Evolutionary conservation across 352 stramenopile genomes (phyloP).

Genomic region (Phytophthora aleatoria): DNA sequence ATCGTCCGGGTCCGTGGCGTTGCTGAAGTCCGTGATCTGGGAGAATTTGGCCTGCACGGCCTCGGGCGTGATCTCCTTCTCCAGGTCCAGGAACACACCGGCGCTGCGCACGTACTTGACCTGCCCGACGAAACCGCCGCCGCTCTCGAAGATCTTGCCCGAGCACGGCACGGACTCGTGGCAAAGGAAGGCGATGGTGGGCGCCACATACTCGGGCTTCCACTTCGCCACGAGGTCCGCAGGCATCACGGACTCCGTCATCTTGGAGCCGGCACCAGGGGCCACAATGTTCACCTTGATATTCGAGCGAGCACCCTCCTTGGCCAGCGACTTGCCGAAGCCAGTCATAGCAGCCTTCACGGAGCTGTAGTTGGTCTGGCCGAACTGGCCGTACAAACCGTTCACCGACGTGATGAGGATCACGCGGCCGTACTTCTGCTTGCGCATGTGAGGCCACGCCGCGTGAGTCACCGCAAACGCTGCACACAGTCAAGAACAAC

Average conservation of each 20-base stretch:
- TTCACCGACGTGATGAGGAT: conserved; percentile 88
- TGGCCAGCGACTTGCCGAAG: conserved; percentile 91
- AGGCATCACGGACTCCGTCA: conserved; percentile 88
- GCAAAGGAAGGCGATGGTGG: conserved; percentile 84
- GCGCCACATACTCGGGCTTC: conserved; percentile 90
- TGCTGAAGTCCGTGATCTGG: conserved; percentile 78
- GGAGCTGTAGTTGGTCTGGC: conserved; percentile 91
- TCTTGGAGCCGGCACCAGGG: conserved; percentile 83
- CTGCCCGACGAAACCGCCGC: conserved; percentile 81
- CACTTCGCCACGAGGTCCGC: conserved; percentile 81
- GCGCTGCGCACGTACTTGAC: conserved; percentile 82
- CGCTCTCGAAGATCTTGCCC: conserved; percentile 86
- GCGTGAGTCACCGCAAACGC: conserved; percentile 85
- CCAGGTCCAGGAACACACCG: conserved; percentile 71
- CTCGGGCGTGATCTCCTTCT: conserved; percentile 77
- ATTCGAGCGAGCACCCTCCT: conserved; percentile 81
- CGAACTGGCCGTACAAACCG: conserved; percentile 91
- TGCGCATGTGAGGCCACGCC: conserved; percentile 88
- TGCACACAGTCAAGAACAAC: conserved; percentile 18
- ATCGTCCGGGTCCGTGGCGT: conserved; percentile 74
- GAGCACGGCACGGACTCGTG: conserved; percentile 80
- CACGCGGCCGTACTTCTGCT: conserved; percentile 90
- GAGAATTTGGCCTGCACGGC: conserved; percentile 77
- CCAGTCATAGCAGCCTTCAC: conserved; percentile 94
- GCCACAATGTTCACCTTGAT: conserved; percentile 92